These are phyloP conservation scores for Amylostereum areolatum DNA, from an alignment of 1,284 basidiomycete species.

Conservation along the genomic window DNA sequence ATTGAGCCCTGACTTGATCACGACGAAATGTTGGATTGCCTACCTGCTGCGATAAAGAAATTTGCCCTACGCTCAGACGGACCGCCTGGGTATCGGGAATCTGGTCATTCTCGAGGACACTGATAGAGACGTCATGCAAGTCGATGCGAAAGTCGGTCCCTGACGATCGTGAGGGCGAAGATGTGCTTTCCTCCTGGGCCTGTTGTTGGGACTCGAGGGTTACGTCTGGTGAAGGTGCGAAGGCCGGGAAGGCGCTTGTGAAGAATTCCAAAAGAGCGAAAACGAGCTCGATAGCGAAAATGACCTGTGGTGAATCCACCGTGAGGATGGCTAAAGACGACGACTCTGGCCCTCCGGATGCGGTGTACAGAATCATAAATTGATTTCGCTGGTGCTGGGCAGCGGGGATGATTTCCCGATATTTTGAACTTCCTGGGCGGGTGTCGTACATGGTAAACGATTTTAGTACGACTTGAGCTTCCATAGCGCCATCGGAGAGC, in stretches of 20 bases:
- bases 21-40: slow-evolving; percentile 1
- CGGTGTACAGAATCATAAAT: slow-evolving; percentile 90
- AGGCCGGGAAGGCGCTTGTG: slow-evolving; percentile 49
- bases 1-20: background rate
- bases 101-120: slow-evolving; percentile 83
- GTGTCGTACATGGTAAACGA: slow-evolving; percentile 93
- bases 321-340: slow-evolving; percentile 79
- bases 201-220: slow-evolving; percentile 14
- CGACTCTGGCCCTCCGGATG: slow-evolving; percentile 51
- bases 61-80: slow-evolving; percentile 77
- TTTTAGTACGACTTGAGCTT: slow-evolving; percentile 83
- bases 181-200: slow-evolving; percentile 12
- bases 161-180: slow-evolving; percentile 18
- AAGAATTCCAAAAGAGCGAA: slow-evolving; percentile 89
- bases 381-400: slow-evolving; percentile 88
- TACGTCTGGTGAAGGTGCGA: slow-evolving; percentile 15
- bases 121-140: slow-evolving; percentile 87
- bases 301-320: slow-evolving; percentile 89
- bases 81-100: slow-evolving; percentile 85
- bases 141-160: slow-evolving; percentile 74
- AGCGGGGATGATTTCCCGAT: slow-evolving; percentile 94
- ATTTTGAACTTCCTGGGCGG: slow-evolving; percentile 75
- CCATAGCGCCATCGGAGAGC: slow-evolving; percentile 78
- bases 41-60: slow-evolving; percentile 91
- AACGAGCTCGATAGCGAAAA: slow-evolving; percentile 91